Base-by-base conservation (phyloP, 257 asterid species). In the Penstemon eatonii region DNA sequence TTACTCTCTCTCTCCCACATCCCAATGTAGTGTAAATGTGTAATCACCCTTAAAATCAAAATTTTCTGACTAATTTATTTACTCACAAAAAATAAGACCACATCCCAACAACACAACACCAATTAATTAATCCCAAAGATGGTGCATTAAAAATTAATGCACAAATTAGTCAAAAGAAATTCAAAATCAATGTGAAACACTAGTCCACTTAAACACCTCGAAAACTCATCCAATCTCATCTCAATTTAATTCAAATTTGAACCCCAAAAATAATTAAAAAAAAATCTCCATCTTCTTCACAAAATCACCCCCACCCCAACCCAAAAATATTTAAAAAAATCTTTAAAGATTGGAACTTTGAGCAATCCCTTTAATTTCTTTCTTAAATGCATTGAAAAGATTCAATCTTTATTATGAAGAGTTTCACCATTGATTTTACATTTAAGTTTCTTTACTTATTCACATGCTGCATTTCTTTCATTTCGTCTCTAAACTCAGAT, bases 401-500 rank as follows among this genome's bases (percentile, higher is more conserved):
- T 70, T 42, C 36, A 61, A 51, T 61, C 56, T 60, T 60, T 61
- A 6, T 53, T 4, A 55, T 71, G 75, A 63, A 69, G 41, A 15
- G 40, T 50, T 44, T 41, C 33, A 47, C 40, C 59, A 49, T 11
- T 59, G 50, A 18, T 44, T 13, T n/a, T 44, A 37, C 68, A 63
- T 25, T 85, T 10, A 44, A 70, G 41, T 57, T 83, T 36, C 63
- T 87, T 13, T 69, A 15, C 75, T 73, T 87, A 65, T 68, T 81
- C 74, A 42, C 84, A 50, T 69, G 81, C 68, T 79, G 58, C 77
- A 62, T 80, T 73, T 67, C 76, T 53, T 43, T 71, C 38, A 8
- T 82, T 4, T 69, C 43, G 33, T 82, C 96, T 36, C 84, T 91
- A 18, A 86, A 73, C 73, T 74, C 92, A 40, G 99, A 94, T 68